Evolutionary conservation across 495 filamentous ascomycete genomes (phyloP).

Genomic region (Aspergillus cristatus): DNA sequence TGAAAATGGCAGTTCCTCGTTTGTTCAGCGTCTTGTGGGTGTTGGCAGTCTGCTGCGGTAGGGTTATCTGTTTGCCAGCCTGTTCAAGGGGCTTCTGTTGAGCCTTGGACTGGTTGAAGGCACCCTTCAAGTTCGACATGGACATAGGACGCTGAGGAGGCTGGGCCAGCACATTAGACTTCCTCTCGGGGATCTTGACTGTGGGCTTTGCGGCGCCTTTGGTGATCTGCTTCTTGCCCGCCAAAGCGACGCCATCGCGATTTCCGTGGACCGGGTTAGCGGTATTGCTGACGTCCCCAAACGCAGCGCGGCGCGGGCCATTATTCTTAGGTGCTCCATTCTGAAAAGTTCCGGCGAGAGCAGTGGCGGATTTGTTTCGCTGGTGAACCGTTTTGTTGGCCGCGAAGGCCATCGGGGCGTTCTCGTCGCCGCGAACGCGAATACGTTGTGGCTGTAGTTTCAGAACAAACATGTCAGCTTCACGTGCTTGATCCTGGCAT

Average conservation of each 20-base stretch:
- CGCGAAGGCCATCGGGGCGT: slow-evolving; percentile 43
- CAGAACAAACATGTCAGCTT: slow-evolving; percentile 5
- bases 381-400: slow-evolving; percentile 59
- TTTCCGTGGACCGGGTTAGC: slow-evolving; percentile 39
- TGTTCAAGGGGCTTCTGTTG: slow-evolving; percentile 25
- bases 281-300: slow-evolving; percentile 74
- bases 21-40: slow-evolving; percentile 45
- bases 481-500: no score
- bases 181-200: slow-evolving; percentile 30
- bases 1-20: slow-evolving; percentile 56
- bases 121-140: slow-evolving; percentile 33
- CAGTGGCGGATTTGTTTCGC: slow-evolving; percentile 72
- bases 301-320: slow-evolving; percentile 62
- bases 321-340: slow-evolving; percentile 55
- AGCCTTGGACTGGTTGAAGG: slow-evolving; percentile 35
- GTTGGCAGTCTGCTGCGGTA: slow-evolving; percentile 26
- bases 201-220: slow-evolving; percentile 35
- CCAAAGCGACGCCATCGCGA: slow-evolving; percentile 43
- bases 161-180: slow-evolving; percentile 42
- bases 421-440: slow-evolving; percentile 67
- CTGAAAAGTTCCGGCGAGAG: slow-evolving; percentile 47
- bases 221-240: slow-evolving; percentile 34
- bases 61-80: slow-evolving; percentile 23
- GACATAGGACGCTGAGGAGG: slow-evolving; percentile 59
- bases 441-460: slow-evolving; percentile 61